Percentiles rank a stretch among this genome's conserved stretches.
Conservation (phyloP, 2,329 filamentous ascomycete species). For the Calonectria leucothoes region DNA sequence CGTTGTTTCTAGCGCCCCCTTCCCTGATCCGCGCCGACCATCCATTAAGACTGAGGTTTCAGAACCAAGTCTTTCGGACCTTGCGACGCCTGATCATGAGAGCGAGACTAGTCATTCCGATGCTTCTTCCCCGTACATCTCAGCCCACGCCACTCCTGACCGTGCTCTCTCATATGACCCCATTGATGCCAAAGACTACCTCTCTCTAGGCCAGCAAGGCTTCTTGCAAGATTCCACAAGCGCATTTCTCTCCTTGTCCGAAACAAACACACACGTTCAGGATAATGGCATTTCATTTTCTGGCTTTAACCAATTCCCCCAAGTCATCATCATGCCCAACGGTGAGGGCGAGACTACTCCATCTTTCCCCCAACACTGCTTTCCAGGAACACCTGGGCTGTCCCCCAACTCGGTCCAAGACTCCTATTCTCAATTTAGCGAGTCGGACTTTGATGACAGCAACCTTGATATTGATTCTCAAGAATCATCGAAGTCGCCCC, state of each 20-base stretch:
- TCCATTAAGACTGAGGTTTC: slow-evolving; percentile 18
- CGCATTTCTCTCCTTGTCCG: slow-evolving; percentile 25
- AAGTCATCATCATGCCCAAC: slow-evolving; percentile 37
- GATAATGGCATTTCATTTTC: background rate
- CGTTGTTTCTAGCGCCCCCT: slow-evolving; percentile 55
- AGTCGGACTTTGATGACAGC: slow-evolving; percentile 31
- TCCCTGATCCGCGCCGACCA: slow-evolving; percentile 45
- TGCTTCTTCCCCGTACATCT: slow-evolving; percentile 37
- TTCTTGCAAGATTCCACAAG: slow-evolving; percentile 6
- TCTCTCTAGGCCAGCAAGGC: slow-evolving; percentile 5
- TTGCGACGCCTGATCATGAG: slow-evolving; percentile 37
- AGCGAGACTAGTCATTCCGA: slow-evolving; percentile 45
- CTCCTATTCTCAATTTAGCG: slow-evolving; percentile 30
- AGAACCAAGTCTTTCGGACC: slow-evolving; percentile 14
- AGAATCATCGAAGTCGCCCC: slow-evolving; percentile 57
- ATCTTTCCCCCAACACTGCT: slow-evolving; percentile 38
- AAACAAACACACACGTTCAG: slow-evolving; percentile 2
- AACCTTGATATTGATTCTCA: slow-evolving; percentile 31
- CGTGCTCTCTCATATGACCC: slow-evolving; percentile 22
- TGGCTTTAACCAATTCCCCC: slow-evolving; percentile 36
- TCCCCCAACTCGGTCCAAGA: slow-evolving; percentile 32
- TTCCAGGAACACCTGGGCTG: slow-evolving; percentile 25
- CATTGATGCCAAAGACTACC: slow-evolving; percentile 12
- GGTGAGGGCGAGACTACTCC: slow-evolving; percentile 37
- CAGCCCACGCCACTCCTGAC: slow-evolving; percentile 34